Evolutionary conservation across 148 eudicot genomes (phyloP), one percentile per base, ranked within the genome.

Genomic region (Vaccinium darrowii): DNA sequence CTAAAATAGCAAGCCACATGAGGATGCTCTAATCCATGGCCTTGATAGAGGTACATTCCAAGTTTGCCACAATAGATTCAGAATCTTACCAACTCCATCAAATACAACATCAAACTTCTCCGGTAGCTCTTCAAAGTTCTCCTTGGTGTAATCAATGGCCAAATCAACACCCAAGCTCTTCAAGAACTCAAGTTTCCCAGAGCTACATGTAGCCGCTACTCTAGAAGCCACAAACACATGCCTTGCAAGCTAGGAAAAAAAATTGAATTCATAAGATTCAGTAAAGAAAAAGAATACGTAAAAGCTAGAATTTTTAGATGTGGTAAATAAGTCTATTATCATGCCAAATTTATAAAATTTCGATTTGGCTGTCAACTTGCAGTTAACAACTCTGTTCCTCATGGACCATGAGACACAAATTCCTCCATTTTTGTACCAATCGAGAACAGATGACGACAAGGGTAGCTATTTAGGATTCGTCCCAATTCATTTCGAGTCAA

Each of bases 41-140:
- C 27, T 5, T 63, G n/a, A 9, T 0, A 3, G 3, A 8, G 67
- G n/a, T 21, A 62, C 5, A 30, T 23, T 65, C 69, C 11, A 11
- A 0, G 30, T 65, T 52, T 12, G 13, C 2, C 39, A 69, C 2
- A 27, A 69, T 23, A 69, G 39, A 69, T 25, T 23, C 11, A 69
- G 74, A 12, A 47, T 30, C 97, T 90, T 87, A 96, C 99, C 99
- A 80, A 97, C 95, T 80, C 98, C 80, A 80, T 97, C 99, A 74
- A 92, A 97, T 76, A 97, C 98, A 30, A 97, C 97, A 78, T 97
- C 99, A 54, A 91, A 97, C 88, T 97, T 97, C 73, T 97, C 98
- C 0, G 91, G 91, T 23, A 95, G 88, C 36, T 93, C 99, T 92
- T 97, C 98, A 49, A 92, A 95, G 72, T 94, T 95, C 84, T 93